These are phyloP conservation scores for Diaporthe ampelina DNA, from an alignment of 2,329 filamentous ascomycete genomes.

Conservation along the genomic window DNA sequence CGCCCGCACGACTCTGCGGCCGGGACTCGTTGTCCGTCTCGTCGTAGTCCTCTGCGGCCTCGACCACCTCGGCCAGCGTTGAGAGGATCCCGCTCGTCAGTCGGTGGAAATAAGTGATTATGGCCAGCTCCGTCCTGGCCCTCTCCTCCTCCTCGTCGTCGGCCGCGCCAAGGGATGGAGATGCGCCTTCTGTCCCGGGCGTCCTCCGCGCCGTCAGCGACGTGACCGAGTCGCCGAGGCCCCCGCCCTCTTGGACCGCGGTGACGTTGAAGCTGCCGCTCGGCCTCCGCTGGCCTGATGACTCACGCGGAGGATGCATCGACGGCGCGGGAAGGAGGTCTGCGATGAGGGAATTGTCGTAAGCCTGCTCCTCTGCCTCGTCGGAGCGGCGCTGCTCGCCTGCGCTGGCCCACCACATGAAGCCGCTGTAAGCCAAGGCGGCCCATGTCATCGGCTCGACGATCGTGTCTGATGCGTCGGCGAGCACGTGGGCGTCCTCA, in stretches of 20 bases:
- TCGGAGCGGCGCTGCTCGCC: constrained; percentile 77
- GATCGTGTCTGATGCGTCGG: constrained; percentile 67
- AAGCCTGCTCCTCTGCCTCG: constrained; percentile 69
- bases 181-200: constrained; percentile 35
- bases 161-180: constrained; percentile 42
- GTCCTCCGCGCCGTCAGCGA: constrained; percentile 57
- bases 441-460: constrained; percentile 78
- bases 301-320: constrained; percentile 37
- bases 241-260: constrained; percentile 49
- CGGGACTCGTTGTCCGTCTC: constrained; percentile 47
- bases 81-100: constrained; percentile 77
- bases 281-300: constrained; percentile 37
- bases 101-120: constrained; percentile 86
- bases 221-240: constrained; percentile 59
- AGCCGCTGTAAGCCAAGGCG: constrained; percentile 82
- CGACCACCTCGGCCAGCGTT: constrained; percentile 73
- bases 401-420: constrained; percentile 92
- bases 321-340: constrained; percentile 59
- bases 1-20: constrained; percentile 48
- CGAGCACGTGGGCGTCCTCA: constrained; percentile 54
- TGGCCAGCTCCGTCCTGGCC: constrained; percentile 73
- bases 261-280: constrained; percentile 43
- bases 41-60: constrained; percentile 60
- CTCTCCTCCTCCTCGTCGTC: constrained; percentile 59
- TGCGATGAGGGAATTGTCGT: constrained; percentile 69